Conservation (phyloP, 2,329 filamentous ascomycete species). For the Talaromyces sp. region DNA sequence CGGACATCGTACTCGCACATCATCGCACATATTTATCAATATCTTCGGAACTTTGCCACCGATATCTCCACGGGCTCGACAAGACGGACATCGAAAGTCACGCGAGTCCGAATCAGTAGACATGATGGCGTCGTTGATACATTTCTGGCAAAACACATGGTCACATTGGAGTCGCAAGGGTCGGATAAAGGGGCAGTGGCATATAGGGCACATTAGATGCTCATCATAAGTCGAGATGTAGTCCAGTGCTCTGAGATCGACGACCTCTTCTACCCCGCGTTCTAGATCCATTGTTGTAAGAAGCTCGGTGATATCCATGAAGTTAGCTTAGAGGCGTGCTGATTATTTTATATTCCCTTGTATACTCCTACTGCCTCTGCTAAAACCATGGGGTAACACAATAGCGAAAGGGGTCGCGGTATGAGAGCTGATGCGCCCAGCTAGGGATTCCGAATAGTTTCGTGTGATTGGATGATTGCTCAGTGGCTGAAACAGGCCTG, state of each 20-base stretch:
- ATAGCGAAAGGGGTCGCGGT: not conserved
- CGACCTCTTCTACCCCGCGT: constrained; percentile 29
- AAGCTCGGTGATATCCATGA: constrained; percentile 34
- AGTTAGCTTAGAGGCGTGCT: constrained; percentile 7
- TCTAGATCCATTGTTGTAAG: constrained; percentile 27
- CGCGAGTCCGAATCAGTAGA: constrained; percentile 31
- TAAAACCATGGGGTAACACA: not conserved
- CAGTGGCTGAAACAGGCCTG: constrained; percentile 17
- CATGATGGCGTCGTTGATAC: constrained; percentile 51
- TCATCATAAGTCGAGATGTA: constrained; percentile 56
- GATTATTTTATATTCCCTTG: not conserved
- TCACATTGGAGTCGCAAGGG: constrained; percentile 60
- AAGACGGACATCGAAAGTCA: constrained; percentile 54
- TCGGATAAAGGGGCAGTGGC: constrained; percentile 59
- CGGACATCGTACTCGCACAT: constrained; percentile 59
- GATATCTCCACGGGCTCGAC: constrained; percentile 47
- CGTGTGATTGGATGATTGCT: constrained; percentile 18
- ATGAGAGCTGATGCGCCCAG: not conserved
- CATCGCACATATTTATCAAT: constrained; percentile 60
- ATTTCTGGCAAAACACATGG: constrained; percentile 62
- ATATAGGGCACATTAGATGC: constrained; percentile 63
- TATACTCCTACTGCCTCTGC: not conserved
- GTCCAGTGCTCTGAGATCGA: constrained; percentile 59
- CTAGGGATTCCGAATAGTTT: constrained; percentile 4
- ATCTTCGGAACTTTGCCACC: constrained; percentile 52